Conservation (phyloP, 2,329 filamentous ascomycete genomes). For the Chalaropsis thielavioides region DNA sequence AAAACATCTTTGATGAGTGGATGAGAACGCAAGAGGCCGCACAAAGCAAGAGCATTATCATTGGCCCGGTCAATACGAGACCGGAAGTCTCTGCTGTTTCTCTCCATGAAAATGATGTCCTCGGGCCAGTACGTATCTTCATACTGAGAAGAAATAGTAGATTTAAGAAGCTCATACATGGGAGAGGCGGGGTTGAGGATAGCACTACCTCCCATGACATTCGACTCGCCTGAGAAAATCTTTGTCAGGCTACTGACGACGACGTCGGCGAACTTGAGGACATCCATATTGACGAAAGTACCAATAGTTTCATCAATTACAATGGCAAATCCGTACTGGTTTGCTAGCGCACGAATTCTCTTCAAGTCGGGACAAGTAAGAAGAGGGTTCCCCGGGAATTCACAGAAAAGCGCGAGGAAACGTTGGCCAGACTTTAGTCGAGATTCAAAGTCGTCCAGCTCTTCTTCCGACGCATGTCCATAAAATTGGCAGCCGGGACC, state of each 20-base stretch:
- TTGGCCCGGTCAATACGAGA: slow-evolving; percentile 74
- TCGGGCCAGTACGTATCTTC: slow-evolving; percentile 91
- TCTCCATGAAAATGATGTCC: slow-evolving; percentile 86
- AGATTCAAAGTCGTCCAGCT: slow-evolving; percentile 70
- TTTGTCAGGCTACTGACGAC: slow-evolving; percentile 94
- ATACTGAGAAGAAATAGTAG: slow-evolving; percentile 48
- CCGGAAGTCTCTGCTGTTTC: slow-evolving; percentile 87
- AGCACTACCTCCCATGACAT: slow-evolving; percentile 85
- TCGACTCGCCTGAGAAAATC: slow-evolving; percentile 92
- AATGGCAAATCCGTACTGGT: slow-evolving; percentile 74
- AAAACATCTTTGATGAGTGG: slow-evolving; percentile 59
- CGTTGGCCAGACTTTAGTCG: slow-evolving; percentile 57
- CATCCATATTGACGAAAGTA: slow-evolving; percentile 90
- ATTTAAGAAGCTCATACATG: slow-evolving; percentile 57
- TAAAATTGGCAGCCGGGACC: slow-evolving; percentile 82
- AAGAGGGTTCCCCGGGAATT: slow-evolving; percentile 88
- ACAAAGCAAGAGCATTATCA: slow-evolving; percentile 69
- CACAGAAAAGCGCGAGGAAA: slow-evolving; percentile 76
- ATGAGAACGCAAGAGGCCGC: slow-evolving; percentile 49
- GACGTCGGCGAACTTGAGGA: slow-evolving; percentile 76
- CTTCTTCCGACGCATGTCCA: slow-evolving; percentile 59
- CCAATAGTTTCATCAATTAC: slow-evolving; percentile 94
- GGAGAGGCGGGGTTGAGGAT: slow-evolving; percentile 51
- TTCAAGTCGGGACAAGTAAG: slow-evolving; percentile 69
- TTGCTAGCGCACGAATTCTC: slow-evolving; percentile 66